Conservation (phyloP, 1,139 yeast species). For the Yamadazyma pseudoaaseri region DNA sequence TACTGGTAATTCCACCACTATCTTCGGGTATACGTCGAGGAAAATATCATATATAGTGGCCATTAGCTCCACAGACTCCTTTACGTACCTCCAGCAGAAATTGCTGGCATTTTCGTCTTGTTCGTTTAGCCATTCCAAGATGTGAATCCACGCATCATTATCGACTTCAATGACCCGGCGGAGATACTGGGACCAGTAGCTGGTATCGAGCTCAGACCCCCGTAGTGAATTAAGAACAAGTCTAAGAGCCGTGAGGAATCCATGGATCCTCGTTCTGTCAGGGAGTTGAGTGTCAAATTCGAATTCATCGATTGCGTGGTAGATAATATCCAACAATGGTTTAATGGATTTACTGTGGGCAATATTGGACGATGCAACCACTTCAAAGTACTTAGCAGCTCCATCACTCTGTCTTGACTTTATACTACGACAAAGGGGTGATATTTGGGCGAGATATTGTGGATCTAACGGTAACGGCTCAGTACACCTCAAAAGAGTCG, state of each 20-base stretch:
- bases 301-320: background rate
- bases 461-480: background rate
- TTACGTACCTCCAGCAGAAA: constrained; percentile 83
- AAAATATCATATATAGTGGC: constrained; percentile 26
- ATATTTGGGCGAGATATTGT: background rate
- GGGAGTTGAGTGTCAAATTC: background rate
- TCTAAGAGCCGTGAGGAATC: constrained; percentile 57
- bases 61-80: constrained; percentile 65
- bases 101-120: constrained; percentile 48
- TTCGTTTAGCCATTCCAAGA: constrained; percentile 13
- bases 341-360: background rate
- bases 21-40: background rate
- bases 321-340: background rate
- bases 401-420: constrained; percentile 79
- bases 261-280: constrained; percentile 48
- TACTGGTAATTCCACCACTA: background rate
- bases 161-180: constrained; percentile 3
- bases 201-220: constrained; percentile 1
- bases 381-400: constrained; percentile 67
- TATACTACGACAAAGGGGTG: constrained; percentile 51
- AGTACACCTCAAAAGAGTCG: constrained; percentile 31
- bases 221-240: constrained; percentile 32
- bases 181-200: constrained; percentile 5
- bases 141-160: constrained; percentile 49
- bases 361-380: constrained; percentile 32